Evolutionary conservation across 306 rosid species (phyloP), one percentile per base, ranked within the genome.

Genomic region (Astragalus glycyphyllos): DNA sequence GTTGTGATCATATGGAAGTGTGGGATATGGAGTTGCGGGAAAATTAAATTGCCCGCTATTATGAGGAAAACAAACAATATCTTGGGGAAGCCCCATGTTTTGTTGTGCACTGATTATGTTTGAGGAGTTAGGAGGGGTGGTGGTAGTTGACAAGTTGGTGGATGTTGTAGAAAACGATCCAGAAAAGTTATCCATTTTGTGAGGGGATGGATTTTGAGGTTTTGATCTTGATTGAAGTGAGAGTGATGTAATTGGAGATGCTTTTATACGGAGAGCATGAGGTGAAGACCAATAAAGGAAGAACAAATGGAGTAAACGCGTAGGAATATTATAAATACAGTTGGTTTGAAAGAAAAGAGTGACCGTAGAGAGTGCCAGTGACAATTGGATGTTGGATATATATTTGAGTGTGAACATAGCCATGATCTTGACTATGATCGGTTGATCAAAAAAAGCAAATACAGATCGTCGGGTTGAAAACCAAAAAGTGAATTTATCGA

Each of bases 311-410:
- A 5, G 40, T 35, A 35, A 35, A 35, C 40, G 31, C 2, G 40
- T 35, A 35, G 40, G 40, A 5, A 1, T 35, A 4, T 6, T 35
- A 6, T 0, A 5, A 7, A 8, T 4, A 35, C 40, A 35, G 15
- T 80, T 71, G 34, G 3, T 35, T 48, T 3, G 54, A 13, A 47
- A 31, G 2, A 16, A 71, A 49, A 31, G 55, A 53, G 56, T 12
- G 34, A 35, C 69, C 65, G 26, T 58, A 65, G 61, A 66, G 80
- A 64, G 73, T 34, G 78, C 15, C 56, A 29, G 57, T 63, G 85
- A 89, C 88, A 84, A 26, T 73, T 82, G 80, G 86, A 55, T 41
- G 71, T 55, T 70, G 80, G 83, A 84, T 55, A 35, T 69, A 7
- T 70, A 77, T 71, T 0, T 79, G 67, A 84, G 79, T 66, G 48